Evolutionary conservation across 257 asterid genomes (phyloP).

Genomic region (Solanum medicagineum): DNA sequence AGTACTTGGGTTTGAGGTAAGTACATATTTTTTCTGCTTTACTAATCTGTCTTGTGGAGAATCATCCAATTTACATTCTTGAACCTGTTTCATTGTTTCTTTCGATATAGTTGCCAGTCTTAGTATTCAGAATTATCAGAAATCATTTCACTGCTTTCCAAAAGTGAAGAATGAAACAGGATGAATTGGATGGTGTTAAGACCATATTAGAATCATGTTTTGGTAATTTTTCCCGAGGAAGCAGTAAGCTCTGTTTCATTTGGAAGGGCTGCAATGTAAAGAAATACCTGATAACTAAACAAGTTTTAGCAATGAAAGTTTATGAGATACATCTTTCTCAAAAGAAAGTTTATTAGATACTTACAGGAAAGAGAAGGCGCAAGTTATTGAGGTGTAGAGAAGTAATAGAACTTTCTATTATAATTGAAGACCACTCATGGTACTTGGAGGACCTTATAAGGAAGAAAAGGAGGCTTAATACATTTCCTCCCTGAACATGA

Average conservation of each 20-base stretch:
- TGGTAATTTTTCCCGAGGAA: background rate
- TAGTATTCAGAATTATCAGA: background rate
- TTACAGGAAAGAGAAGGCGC: background rate
- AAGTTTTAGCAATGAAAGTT: background rate
- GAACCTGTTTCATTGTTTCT: background rate
- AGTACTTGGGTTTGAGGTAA: slow-evolving; percentile 84
- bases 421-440: background rate
- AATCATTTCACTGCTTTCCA: background rate
- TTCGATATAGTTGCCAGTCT: background rate
- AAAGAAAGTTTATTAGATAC: background rate
- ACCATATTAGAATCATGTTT: background rate
- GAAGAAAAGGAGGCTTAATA: background rate
- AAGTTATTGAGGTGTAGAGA: background rate
- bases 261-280: background rate
- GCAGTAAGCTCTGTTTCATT: background rate
- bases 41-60: background rate
- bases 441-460: background rate
- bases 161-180: background rate
- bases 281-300: background rate
- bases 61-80: background rate
- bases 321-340: background rate
- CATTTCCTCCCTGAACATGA: background rate
- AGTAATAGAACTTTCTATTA: background rate
- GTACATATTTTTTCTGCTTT: background rate
- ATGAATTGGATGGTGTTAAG: background rate